Conservation (phyloP, 441 rosid species). For the Adansonia madagascariensis region DNA sequence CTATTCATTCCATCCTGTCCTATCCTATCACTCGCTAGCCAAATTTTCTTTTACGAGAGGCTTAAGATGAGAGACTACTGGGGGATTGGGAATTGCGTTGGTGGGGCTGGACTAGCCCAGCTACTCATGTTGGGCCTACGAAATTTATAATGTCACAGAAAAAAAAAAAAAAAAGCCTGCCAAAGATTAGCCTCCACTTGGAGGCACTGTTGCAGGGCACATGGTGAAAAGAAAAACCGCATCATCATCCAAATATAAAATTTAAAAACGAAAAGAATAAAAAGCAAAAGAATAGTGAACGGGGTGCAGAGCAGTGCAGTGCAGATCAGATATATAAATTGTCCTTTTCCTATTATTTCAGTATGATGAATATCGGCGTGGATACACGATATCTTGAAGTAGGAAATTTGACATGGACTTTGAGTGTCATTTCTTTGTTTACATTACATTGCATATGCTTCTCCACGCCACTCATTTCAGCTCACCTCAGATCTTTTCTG, state of each 20-base stretch:
- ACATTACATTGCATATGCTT: constrained; percentile 25
- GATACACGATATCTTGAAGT: constrained; percentile 30
- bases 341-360: constrained; percentile 21
- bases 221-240: no score
- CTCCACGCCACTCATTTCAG: constrained; percentile 35
- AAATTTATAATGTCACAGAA: no score
- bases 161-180: no score
- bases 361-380: constrained; percentile 41
- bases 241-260: no score
- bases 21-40: not conserved
- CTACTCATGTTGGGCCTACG: not conserved
- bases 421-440: constrained; percentile 28
- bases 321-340: not conserved
- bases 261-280: no score
- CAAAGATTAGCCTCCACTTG: no score
- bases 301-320: no score
- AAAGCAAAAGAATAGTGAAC: not conserved
- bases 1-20: constrained; percentile 28
- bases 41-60: no score
- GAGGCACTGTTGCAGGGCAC: no score
- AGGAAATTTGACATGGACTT: constrained; percentile 35
- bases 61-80: no score
- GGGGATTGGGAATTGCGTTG: not conserved
- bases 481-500: constrained; percentile 29
- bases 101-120: not conserved